Base-by-base conservation (phyloP, 139 green algal genomes). In the Klebsormidium nitens region DNA sequence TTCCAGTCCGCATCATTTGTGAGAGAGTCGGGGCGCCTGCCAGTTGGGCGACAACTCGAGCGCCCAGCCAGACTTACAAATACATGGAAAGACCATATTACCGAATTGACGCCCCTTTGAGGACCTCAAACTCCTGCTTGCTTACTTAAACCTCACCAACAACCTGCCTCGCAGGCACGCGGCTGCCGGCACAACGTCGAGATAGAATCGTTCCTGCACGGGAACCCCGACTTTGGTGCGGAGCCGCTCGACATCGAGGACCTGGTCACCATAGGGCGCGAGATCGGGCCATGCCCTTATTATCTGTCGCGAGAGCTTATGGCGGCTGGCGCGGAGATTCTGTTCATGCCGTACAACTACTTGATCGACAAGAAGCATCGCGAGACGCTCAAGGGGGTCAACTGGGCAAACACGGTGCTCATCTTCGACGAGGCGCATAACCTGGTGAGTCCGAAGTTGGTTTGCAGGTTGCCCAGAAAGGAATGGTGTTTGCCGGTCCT, bases 401-500 rank as follows among this genome's bases (percentile, higher is more conserved):
- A 78, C 46, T 92, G 86, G 91, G 40, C 78, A 8, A 83, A 85
- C 58, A 71, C 88, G 0, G 74, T 97, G 0, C 69, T 97, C 44
- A 95, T 98, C 36, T 92, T 98, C 66, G 93, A 97, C 50, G 92
- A 97, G 75, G 92, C 91, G 1, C 92, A 97, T 85, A 98, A 98
- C 72, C 72, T 98, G 57, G 69, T 77, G 44, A 61, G 58, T 62
- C 40, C 2, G 19, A 55, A 55, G 23, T 55, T 19, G 46, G 46
- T 19, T 19, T n/a, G 46, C 23, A 55, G 19, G 46, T n/a, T 23
- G 46, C 19, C n/a, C n/a, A n/a, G n/a, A n/a, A n/a, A n/a, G n/a
- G n/a, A n/a, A n/a, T n/a, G n/a, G n/a, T n/a, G n/a, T n/a, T n/a
- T n/a, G n/a, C n/a, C n/a, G n/a, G n/a, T n/a, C n/a, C n/a, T n/a